Base-by-base conservation (phyloP, 352 stramenopile species). In the Phytophthora brassicae region DNA sequence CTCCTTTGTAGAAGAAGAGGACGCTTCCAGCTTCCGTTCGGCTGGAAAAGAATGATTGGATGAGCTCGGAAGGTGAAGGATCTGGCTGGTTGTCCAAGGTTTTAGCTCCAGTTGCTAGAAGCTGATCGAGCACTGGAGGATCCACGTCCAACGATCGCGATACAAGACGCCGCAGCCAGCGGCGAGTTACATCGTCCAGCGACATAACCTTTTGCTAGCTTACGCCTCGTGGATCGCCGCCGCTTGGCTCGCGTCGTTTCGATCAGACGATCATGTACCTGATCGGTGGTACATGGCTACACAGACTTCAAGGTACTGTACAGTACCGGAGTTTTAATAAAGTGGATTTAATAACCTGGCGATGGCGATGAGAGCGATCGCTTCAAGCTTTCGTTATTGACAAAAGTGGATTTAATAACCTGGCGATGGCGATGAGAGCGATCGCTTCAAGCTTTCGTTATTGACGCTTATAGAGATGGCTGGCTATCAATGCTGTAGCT, bases 1-100 rank as follows among this genome's bases (percentile, higher is more conserved):
- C 79, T 3, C 65, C 72, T 26, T 77, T 73, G 44, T 74, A 90
- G 57, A 94, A 94, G 64, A 95, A 95, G 6, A 92, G 57, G 14
- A 94, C 72, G 49, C 71, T 88, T 2, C 86, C 84, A 24, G 83
- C 74, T 9, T 86, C 75, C 0, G 69, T 77, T 35, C 79, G 68
- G 0, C 72, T 45, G 20, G 73, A 69, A 45, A 92, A 90, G 62
- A 95, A 95, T 26, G 56, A 65, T 29, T 75, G 73, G 2, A 89
- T 31, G 3, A 80, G 53, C 22, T 85, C 72, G 1, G 47, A 55
- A 19, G 79, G 73, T 6, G 69, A 43, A 16, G 57, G 54, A 47
- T 84, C 39, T 45, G 56, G 51, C n/a, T 88, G 67, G 56, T 73
- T 78, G 39, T 74, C 68, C 9, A 45, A 4, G 19, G 48, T 68